phyloP scores from a whole-genome alignment of 352 stramenopile genomes.

The Pythium sukuiense region DNA sequence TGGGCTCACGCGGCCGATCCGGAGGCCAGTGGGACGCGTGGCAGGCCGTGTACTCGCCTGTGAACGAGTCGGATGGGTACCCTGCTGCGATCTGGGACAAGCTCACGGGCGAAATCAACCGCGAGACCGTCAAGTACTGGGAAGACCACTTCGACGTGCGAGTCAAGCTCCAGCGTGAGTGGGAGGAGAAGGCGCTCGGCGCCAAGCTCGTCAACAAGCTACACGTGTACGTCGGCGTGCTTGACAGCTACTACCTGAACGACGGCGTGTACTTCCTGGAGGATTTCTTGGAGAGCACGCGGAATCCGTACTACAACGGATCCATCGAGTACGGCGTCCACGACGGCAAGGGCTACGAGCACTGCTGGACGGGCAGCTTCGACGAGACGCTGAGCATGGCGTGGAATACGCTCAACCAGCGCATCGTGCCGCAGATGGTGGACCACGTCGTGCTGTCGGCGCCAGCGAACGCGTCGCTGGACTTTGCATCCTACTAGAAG shows the following conservation, averaged over 20 bases:
- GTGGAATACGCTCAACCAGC: constrained; percentile 75
- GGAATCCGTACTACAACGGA: constrained; percentile 67
- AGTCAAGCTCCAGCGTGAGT: constrained; percentile 68
- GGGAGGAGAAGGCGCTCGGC: constrained; percentile 44
- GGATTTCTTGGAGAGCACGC: constrained; percentile 62
- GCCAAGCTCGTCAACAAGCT: constrained; percentile 76
- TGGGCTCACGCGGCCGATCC: constrained; percentile 59
- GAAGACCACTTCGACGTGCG: constrained; percentile 67
- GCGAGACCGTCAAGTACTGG: constrained; percentile 60
- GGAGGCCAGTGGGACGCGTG: constrained; percentile 78
- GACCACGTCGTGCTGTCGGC: constrained; percentile 56
- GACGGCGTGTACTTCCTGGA: constrained; percentile 70
- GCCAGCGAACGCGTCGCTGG: constrained; percentile 44
- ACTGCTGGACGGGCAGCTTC: constrained; percentile 77
- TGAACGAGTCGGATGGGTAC: constrained; percentile 63
- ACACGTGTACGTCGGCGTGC: constrained; percentile 71
- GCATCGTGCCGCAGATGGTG: constrained; percentile 67
- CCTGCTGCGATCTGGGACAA: constrained; percentile 69
- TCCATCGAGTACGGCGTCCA: constrained; percentile 69
- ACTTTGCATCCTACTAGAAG: constrained; percentile 53
- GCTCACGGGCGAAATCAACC: constrained; percentile 61
- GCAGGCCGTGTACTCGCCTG: constrained; percentile 68
- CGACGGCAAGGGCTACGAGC: constrained; percentile 67
- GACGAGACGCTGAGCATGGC: constrained; percentile 68
- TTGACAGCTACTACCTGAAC: constrained; percentile 80